These are phyloP conservation scores for Colletotrichum trifolii DNA, from an alignment of 2,329 filamentous ascomycete genomes.

Conservation along the genomic window DNA sequence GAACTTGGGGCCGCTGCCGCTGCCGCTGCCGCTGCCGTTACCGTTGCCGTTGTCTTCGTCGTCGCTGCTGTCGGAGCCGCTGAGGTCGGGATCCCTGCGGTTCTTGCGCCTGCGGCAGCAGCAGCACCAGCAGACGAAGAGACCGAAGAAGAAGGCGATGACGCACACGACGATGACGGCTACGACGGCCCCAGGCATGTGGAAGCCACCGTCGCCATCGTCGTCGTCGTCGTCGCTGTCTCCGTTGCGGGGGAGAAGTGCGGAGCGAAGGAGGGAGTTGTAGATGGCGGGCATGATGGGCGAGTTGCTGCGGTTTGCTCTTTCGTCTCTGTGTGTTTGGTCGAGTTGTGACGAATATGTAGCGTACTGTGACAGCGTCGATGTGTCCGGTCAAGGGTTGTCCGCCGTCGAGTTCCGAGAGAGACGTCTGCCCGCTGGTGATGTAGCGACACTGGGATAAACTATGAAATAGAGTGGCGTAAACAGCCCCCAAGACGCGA, in stretches of 20 bases:
- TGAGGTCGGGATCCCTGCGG: not conserved
- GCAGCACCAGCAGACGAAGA: constrained; percentile 23
- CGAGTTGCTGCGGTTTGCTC: not conserved
- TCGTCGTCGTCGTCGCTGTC: constrained; percentile 19
- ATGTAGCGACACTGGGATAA: not conserved
- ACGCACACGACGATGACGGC: constrained; percentile 21
- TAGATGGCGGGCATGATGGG: constrained; percentile 12
- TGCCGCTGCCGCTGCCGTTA: constrained; percentile 1
- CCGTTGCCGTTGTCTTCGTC: not conserved
- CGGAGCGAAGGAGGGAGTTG: not conserved
- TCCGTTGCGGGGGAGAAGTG: constrained; percentile 11
- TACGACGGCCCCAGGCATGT: constrained; percentile 3
- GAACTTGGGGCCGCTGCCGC: constrained; percentile 4
- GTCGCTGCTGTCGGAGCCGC: not conserved
- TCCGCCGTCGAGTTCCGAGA: not conserved
- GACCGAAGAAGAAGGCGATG: not conserved
- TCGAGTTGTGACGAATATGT: not conserved
- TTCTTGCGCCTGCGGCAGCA: constrained; percentile 9
- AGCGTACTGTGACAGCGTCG: not conserved
- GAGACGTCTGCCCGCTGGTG: not conserved
- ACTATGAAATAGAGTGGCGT: not conserved
- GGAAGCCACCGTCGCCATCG: not conserved
- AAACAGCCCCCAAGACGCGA: not conserved
- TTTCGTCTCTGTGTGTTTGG: not conserved
- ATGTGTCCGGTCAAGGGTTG: not conserved